Percentiles rank a stretch among this genome's conserved stretches.
Evolutionary conservation across 441 rosid species (phyloP).

Genomic region (Populus hybrid): DNA sequence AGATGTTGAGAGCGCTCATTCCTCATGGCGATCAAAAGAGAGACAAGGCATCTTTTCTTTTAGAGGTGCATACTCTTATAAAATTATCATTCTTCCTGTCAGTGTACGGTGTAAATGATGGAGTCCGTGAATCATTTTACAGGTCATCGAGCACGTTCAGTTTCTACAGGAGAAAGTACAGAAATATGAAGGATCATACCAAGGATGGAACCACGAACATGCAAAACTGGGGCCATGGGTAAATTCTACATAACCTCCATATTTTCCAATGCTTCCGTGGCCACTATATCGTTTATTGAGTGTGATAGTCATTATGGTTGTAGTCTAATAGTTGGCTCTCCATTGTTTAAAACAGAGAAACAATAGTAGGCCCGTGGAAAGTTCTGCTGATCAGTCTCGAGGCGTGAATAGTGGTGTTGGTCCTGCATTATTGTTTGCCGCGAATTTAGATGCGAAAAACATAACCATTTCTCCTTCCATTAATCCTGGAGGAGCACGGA

Average conservation of each 20-base stretch:
- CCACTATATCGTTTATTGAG: neutral
- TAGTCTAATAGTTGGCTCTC: constrained; percentile 1
- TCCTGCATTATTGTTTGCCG: constrained; percentile 41
- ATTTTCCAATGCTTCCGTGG: constrained; percentile 1
- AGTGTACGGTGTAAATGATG: constrained; percentile 4
- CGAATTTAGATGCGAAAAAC: constrained; percentile 59
- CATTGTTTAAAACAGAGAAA: constrained; percentile 46
- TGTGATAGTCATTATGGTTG: neutral
- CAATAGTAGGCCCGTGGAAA: constrained; percentile 42
- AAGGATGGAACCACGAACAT: constrained; percentile 73
- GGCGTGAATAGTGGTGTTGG: constrained; percentile 25
- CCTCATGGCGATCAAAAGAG: constrained; percentile 93
- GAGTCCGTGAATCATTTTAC: constrained; percentile 12
- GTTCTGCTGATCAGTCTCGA: constrained; percentile 42
- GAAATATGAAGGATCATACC: constrained; percentile 62
- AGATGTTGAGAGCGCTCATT: constrained; percentile 73
- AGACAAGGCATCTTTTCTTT: constrained; percentile 90
- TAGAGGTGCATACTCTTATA: constrained; percentile 54
- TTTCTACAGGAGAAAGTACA: constrained; percentile 79
- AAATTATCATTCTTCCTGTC: neutral
- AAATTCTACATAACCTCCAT: constrained; percentile 20
- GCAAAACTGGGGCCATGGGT: constrained; percentile 73
- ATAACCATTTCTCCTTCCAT: constrained; percentile 31
- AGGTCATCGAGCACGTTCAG: constrained; percentile 92
- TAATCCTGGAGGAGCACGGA: constrained; percentile 32